phyloP scores from a whole-genome alignment of 2,329 filamentous ascomycete genomes.

The Ceratocystis albifundus region DNA sequence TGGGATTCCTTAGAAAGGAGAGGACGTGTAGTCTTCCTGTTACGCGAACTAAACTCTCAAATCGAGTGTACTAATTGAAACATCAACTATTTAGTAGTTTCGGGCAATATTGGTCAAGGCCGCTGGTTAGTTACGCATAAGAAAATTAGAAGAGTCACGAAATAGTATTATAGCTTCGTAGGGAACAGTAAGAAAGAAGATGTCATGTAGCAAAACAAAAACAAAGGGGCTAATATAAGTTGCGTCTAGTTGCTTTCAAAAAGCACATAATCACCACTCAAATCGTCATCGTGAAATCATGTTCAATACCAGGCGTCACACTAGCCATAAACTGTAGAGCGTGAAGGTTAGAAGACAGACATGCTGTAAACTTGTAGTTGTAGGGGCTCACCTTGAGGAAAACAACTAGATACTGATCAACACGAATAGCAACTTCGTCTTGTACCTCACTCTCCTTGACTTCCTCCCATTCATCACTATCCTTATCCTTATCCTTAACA shows the following conservation, averaged over 20 bases:
- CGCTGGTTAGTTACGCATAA: no score
- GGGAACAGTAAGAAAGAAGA: neutral
- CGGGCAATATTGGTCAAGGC: no score
- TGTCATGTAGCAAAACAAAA: neutral
- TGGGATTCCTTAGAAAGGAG: no score
- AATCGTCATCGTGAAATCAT: constrained; percentile 94
- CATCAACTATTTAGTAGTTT: no score
- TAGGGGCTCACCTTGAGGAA: constrained; percentile 57
- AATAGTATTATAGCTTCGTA: neutral
- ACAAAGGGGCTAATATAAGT: neutral
- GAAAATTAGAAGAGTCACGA: neutral
- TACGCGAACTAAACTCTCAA: no score
- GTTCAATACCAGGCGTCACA: constrained; percentile 92
- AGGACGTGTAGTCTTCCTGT: no score
- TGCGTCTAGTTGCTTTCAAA: neutral
- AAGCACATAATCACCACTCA: constrained; percentile 34
- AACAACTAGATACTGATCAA: constrained; percentile 81
- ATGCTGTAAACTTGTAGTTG: constrained; percentile 26
- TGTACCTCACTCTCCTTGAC: constrained; percentile 50
- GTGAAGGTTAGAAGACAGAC: neutral
- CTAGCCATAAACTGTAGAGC: constrained; percentile 57
- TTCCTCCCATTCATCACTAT: constrained; percentile 53
- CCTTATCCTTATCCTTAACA: constrained; percentile 35
- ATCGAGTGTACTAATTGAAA: no score
- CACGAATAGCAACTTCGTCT: constrained; percentile 68